Evolutionary conservation across 768 basidiomycete genomes (phyloP), one percentile per base, ranked within the genome.

Genomic region (Kwoniella botswanensis): DNA sequence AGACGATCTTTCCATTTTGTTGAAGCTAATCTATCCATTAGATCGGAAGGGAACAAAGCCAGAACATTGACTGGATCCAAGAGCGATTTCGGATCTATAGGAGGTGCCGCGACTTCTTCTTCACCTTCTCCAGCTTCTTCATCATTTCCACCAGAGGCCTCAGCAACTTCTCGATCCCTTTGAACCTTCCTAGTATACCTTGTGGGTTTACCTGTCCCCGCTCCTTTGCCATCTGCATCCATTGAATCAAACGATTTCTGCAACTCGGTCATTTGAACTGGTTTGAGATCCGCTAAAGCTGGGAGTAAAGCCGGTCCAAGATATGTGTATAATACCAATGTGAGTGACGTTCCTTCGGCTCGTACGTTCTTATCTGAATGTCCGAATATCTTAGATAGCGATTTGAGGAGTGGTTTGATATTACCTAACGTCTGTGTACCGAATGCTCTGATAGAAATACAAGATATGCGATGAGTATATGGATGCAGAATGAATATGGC

Each of bases 1-100:
- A 95, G 92, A 79, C 98, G 94, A 52, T 99, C 97, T 80, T 99
- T 98, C 97, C 97, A 99, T 84, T 98, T 98, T 0, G 93, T 89
- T 4, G 97, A 98, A 24, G 90, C 88, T 61, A 99, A 86, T 62
- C 88, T 86, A 2, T 89, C 86, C 68, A 92, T 89, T 71, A 98
- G 86, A 67, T 90, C 90, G 2, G 88, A 82, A 0, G 97, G 92
- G 54, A 98, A 86, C 73, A 91, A 90, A 2, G 89, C 83, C 22
- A 90, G 86, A 66, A 97, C 89, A 79, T 94, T 88, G 52, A 93
- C 89, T 15, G 91, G 89, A 77, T 96, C 93, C 3, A 91, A 89
- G 73, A 94, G 88, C 64, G 88, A 87, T 63, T 90, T 88, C 18
- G 93, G 92, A 85, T 98, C 94, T 11, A 89, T 86, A 55, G 88